Base-by-base conservation (phyloP, 106 monocot genomes). In the Allium sativum region DNA sequence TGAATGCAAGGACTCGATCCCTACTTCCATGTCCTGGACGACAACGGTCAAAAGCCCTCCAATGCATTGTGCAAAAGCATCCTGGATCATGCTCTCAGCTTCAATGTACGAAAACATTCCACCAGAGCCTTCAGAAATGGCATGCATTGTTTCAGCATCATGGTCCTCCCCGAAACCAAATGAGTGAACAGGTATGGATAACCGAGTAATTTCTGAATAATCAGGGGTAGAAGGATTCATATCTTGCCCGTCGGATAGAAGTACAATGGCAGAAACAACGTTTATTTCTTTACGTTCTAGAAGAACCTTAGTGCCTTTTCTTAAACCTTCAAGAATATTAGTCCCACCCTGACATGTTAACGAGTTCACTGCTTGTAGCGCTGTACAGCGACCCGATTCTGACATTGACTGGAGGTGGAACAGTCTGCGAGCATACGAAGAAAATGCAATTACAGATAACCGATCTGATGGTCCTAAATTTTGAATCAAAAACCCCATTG, bases 201-300 rank as follows among this genome's bases (percentile, higher is more conserved):
- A 54, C 44, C n/a, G 67, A 43, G 21, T 59, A 58, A 12, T 21
- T 19, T 18, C 17, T 10, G 50, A 40, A 57, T 19, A 21, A 6
- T 47, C 45, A 40, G 43, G 15, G n/a, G 6, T 9, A 31, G 67
- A 21, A 11, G 61, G 76, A 48, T 77, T 81, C 17, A 86, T 94
- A 52, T 94, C 94, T 56, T 94, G 94, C 18, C 94, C 94, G 53
- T 94, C 94, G 4, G 94, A 94, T 14, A 94, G 85, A 40, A 94
- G 83, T 47, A 94, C 79, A 21, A 94, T 78, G 69, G 86, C 83
- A 60, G 78, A 81, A 16, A 84, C 86, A 0, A 86, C 74, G 57
- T 84, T 89, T 61, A 76, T 83, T 40, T 81, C 68, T 40, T 48
- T 73, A 14, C 89, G 85, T 3, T 89, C 83, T 46, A 89, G 70